These are phyloP conservation scores for Podospora pseudoanserina DNA, from an alignment of 495 filamentous ascomycete species.

Conservation along the genomic window DNA sequence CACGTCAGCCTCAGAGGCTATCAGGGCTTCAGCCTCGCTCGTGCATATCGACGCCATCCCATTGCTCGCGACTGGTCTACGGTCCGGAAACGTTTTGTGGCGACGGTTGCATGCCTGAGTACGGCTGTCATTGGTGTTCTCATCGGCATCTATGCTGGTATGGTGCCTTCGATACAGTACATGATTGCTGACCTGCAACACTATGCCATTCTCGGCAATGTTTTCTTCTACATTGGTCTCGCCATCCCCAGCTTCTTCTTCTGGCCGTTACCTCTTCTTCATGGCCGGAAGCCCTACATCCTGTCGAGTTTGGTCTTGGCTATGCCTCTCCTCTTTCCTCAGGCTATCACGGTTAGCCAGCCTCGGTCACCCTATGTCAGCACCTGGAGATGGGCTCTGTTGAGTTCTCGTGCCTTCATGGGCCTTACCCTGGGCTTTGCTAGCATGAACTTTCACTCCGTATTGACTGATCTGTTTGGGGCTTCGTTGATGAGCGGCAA, in stretches of 20 bases:
- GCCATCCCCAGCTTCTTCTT: constrained; percentile 63
- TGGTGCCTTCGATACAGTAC: constrained; percentile 72
- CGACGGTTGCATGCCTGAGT: constrained; percentile 64
- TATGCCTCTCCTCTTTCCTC: constrained; percentile 71
- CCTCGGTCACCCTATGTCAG: constrained; percentile 54
- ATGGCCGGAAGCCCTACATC: constrained; percentile 72
- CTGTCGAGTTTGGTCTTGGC: constrained; percentile 59
- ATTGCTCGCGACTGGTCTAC: constrained; percentile 65
- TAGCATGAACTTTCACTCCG: constrained; percentile 68
- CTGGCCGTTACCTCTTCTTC: constrained; percentile 73
- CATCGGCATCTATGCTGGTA: constrained; percentile 70
- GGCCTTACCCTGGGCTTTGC: constrained; percentile 68
- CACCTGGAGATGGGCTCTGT: constrained; percentile 55
- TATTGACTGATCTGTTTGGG: constrained; percentile 70
- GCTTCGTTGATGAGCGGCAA: constrained; percentile 65
- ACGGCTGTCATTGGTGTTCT: constrained; percentile 65
- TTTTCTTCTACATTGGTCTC: constrained; percentile 64
- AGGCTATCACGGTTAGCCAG: constrained; percentile 58
- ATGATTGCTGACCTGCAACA: constrained; percentile 62
- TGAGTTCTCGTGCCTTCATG: constrained; percentile 59
- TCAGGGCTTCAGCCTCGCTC: constrained; percentile 51
- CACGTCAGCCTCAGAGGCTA: constrained; percentile 42
- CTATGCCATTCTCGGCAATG: constrained; percentile 66
- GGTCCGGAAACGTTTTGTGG: constrained; percentile 61
- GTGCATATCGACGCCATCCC: constrained; percentile 49